phyloP scores from a whole-genome alignment of 305 asterid species.

The Solanum hybrid region DNA sequence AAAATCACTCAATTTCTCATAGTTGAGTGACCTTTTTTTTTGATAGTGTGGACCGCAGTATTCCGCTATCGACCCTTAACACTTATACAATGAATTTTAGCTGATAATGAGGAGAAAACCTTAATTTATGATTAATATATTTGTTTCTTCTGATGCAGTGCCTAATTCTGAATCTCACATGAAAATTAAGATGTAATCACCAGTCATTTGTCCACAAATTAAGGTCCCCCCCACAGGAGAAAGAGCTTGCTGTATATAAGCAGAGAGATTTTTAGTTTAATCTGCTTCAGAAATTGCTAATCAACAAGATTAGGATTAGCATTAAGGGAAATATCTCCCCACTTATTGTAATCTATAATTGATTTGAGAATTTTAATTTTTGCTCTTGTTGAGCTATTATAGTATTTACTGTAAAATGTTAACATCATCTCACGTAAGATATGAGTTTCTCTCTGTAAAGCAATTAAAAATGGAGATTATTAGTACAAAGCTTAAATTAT shows the following conservation, averaged over 20 bases:
- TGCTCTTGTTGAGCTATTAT: background rate
- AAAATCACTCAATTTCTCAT: background rate
- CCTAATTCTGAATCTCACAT: slow-evolving; percentile 9
- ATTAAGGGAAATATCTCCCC: background rate
- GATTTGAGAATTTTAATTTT: background rate
- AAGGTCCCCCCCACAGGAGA: slow-evolving; percentile 10
- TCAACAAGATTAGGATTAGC: slow-evolving; percentile 24
- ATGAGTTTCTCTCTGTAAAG: slow-evolving; percentile 13
- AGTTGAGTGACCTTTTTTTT: background rate
- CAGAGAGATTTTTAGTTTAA: slow-evolving; percentile 20
- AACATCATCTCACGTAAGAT: slow-evolving; percentile 41
- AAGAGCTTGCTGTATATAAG: slow-evolving; percentile 42
- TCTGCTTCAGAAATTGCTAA: slow-evolving; percentile 26
- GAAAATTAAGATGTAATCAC: slow-evolving; percentile 50
- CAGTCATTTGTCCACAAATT: background rate
- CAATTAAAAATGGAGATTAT: slow-evolving; percentile 23
- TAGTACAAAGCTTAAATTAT: slow-evolving; percentile 3
- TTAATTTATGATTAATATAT: background rate
- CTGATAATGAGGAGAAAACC: slow-evolving; percentile 8
- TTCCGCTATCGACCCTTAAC: background rate
- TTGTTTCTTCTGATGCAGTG: slow-evolving; percentile 1
- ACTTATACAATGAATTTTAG: background rate
- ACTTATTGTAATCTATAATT: slow-evolving; percentile 23
- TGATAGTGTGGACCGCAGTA: background rate
- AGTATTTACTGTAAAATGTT: background rate